Percentiles rank a stretch among this genome's conserved stretches.
Conservation (phyloP, 176 grass and related monocot species). For the Rhynchospora tenuis region DNA sequence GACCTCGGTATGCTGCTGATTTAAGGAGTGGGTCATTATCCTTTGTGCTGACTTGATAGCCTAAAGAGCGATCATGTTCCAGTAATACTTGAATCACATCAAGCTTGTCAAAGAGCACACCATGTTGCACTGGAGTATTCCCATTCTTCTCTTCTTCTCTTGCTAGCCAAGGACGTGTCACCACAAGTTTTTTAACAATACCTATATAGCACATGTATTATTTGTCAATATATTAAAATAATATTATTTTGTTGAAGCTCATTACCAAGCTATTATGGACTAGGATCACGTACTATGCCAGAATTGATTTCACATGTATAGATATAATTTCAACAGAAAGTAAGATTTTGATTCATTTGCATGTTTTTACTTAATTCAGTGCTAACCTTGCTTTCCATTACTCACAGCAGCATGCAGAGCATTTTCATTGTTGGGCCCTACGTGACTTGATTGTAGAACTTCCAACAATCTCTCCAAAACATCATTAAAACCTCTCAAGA, state of each 20-base stretch:
- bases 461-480: no score
- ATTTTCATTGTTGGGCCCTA: not conserved
- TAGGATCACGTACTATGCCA: no score
- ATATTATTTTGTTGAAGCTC: no score
- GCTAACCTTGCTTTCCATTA: not conserved
- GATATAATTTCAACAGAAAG: no score
- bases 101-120: not conserved
- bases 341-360: no score
- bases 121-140: not conserved
- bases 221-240: not conserved
- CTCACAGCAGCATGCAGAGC: not conserved
- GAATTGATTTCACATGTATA: no score
- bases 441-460: not conserved
- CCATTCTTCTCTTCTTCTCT: not conserved
- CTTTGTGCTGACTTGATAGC: not conserved
- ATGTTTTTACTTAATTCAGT: no score
- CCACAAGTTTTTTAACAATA: not conserved
- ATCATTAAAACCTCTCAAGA: no score
- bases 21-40: not conserved
- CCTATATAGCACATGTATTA: not conserved
- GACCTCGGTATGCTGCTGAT: not conserved
- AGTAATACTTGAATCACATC: not conserved
- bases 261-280: no score
- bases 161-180: not conserved
- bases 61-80: conserved; percentile 1